Conservation (phyloP, 2,329 filamentous ascomycete genomes). For the Claviceps citrina region DNA sequence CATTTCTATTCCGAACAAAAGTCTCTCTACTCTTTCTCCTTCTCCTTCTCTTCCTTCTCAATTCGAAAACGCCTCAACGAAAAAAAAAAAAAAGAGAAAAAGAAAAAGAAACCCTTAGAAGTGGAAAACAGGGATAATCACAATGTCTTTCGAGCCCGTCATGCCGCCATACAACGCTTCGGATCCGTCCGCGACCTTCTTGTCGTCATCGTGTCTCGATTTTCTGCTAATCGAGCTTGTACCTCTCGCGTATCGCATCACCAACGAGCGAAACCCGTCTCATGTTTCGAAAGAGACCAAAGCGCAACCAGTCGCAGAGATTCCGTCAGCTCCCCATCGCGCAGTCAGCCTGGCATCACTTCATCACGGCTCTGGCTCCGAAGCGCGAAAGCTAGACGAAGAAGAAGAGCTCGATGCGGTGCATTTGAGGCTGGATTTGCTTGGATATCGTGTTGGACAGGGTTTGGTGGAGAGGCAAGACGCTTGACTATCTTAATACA, state of each 20-base stretch:
- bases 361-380: conserved; percentile 8
- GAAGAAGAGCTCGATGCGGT: conserved; percentile 76
- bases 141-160: conserved; percentile 60
- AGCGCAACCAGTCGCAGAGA: conserved; percentile 8
- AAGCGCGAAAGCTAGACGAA: conserved; percentile 36
- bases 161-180: conserved; percentile 53
- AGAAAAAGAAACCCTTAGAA: no score
- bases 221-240: conserved; percentile 94
- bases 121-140: no score
- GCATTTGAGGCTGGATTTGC: conserved; percentile 64
- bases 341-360: conserved; percentile 13
- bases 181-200: conserved; percentile 61
- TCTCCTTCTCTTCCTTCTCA: no score
- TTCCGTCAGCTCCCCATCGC: not conserved
- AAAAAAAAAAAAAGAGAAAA: no score
- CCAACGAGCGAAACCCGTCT: conserved; percentile 49
- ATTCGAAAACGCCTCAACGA: no score
- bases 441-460: conserved; percentile 85
- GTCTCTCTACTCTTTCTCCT: no score
- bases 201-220: conserved; percentile 77
- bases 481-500: not conserved
- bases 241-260: conserved; percentile 77
- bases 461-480: conserved; percentile 76
- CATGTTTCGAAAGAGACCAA: conserved; percentile 10
- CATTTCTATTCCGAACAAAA: no score